Evolutionary conservation across 2,329 filamentous ascomycete species (phyloP).

Genomic region (Decorospora gaudefroyi): DNA sequence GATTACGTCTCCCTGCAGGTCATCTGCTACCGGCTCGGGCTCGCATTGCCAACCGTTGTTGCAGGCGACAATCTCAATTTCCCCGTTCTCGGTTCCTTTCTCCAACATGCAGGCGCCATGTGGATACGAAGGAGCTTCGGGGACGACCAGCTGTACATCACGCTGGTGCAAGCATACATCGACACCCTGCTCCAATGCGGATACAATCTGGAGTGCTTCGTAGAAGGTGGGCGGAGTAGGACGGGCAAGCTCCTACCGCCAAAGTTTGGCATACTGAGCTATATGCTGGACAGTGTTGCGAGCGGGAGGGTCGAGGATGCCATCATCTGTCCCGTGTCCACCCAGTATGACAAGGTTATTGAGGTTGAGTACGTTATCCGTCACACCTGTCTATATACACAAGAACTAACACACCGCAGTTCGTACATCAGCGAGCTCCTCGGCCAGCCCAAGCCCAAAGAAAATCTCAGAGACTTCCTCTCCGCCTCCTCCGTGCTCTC

Average conservation of each 20-base stretch:
- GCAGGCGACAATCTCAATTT: constrained; percentile 97
- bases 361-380: constrained; percentile 64
- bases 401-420: constrained; percentile 38
- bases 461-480: constrained; percentile 89
- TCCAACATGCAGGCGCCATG: constrained; percentile 95
- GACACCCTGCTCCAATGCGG: constrained; percentile 88
- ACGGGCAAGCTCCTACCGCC: constrained; percentile 93
- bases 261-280: constrained; percentile 93
- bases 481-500: constrained; percentile 86
- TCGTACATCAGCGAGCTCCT: constrained; percentile 94
- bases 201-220: constrained; percentile 96
- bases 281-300: constrained; percentile 85
- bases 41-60: constrained; percentile 87
- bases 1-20: constrained; percentile 95
- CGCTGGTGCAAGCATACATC: constrained; percentile 94
- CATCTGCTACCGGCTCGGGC: constrained; percentile 90
- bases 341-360: constrained; percentile 98
- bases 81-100: constrained; percentile 82
- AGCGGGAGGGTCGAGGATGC: constrained; percentile 87
- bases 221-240: constrained; percentile 91
- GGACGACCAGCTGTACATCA: constrained; percentile 85
- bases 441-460: constrained; percentile 92
- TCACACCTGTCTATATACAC: neutral
- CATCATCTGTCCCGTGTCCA: constrained; percentile 93
- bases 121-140: constrained; percentile 93